Evolutionary conservation across 2,329 filamentous ascomycete species (phyloP).

Genomic region (Trematosphaeria pertusa): DNA sequence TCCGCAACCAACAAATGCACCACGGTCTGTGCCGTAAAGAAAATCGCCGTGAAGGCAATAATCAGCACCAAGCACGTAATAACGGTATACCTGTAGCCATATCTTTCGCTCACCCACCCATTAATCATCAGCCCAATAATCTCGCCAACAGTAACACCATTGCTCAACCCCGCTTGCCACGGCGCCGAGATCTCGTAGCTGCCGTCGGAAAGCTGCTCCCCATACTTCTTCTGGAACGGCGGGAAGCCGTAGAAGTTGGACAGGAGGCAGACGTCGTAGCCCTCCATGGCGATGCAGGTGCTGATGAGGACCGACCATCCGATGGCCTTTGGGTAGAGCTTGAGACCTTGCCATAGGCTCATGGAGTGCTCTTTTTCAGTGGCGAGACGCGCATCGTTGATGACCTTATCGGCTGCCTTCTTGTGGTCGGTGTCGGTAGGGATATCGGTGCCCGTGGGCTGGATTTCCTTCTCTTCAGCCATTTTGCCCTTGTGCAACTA

Average conservation of each 20-base stretch:
- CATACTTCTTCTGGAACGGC: constrained; percentile 56
- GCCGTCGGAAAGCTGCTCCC: constrained; percentile 49
- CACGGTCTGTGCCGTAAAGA: constrained; percentile 57
- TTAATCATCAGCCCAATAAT: constrained; percentile 57
- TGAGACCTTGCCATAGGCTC: constrained; percentile 74
- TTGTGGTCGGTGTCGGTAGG: constrained; percentile 25
- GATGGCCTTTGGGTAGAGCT: constrained; percentile 85
- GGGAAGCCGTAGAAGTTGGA: constrained; percentile 75
- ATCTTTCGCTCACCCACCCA: constrained; percentile 55
- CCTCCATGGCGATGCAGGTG: constrained; percentile 92
- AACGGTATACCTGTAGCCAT: constrained; percentile 56
- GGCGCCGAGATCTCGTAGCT: constrained; percentile 52
- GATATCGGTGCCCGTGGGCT: constrained; percentile 21
- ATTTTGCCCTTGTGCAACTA: constrained; percentile 14
- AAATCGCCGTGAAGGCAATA: constrained; percentile 55
- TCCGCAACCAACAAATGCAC: constrained; percentile 53
- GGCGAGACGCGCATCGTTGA: constrained; percentile 53
- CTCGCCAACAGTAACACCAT: constrained; percentile 56
- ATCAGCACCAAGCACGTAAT: constrained; percentile 53
- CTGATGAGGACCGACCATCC: constrained; percentile 84
- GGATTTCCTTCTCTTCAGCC: constrained; percentile 35
- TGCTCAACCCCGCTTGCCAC: constrained; percentile 57
- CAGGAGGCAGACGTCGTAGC: constrained; percentile 81
- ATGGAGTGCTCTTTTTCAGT: constrained; percentile 59
- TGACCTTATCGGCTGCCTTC: constrained; percentile 38